Base-by-base conservation (phyloP, 169 alveolate species). In the Cyclospora cayetanensis region DNA sequence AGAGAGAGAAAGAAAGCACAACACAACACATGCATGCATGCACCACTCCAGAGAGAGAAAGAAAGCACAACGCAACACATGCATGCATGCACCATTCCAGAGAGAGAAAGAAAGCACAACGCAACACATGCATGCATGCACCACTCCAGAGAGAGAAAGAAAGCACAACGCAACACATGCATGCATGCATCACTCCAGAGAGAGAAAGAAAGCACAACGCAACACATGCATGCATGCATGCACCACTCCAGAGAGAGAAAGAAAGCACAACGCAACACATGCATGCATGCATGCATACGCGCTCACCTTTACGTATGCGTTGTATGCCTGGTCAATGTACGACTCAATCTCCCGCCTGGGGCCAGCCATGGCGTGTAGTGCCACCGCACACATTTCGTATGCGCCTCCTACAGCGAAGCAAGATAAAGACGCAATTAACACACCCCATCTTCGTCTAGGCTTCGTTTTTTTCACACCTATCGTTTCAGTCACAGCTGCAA, bases 391-490 rank as follows among this genome's bases (percentile, higher is more conserved):
- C 92, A 86, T 86, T 34, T 86, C 92, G 74, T 66, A 86, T 41
- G 92, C 92, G 22, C 92, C 92, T 25, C 86, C 92, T 86, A 74
- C n/a, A n/a, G n/a, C n/a, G n/a, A n/a, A n/a, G n/a, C n/a, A n/a
- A n/a, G n/a, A n/a, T n/a, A n/a, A n/a, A n/a, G n/a, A n/a, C n/a
- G n/a, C n/a, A n/a, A n/a, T n/a, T n/a, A n/a, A n/a, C n/a, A n/a
- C n/a, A n/a, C n/a, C n/a, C n/a, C n/a, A n/a, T n/a, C n/a, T n/a
- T n/a, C n/a, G n/a, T n/a, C n/a, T n/a, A n/a, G n/a, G n/a, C n/a
- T n/a, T n/a, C n/a, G n/a, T n/a, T n/a, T n/a, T n/a, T n/a, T n/a
- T n/a, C n/a, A n/a, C n/a, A n/a, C n/a, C n/a, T n/a, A n/a, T n/a
- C n/a, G n/a, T n/a, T n/a, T n/a, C n/a, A n/a, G n/a, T n/a, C n/a